Evolutionary conservation across 164 flowering plant species (phyloP).

Genomic region (Warburgia ugandensis): DNA sequence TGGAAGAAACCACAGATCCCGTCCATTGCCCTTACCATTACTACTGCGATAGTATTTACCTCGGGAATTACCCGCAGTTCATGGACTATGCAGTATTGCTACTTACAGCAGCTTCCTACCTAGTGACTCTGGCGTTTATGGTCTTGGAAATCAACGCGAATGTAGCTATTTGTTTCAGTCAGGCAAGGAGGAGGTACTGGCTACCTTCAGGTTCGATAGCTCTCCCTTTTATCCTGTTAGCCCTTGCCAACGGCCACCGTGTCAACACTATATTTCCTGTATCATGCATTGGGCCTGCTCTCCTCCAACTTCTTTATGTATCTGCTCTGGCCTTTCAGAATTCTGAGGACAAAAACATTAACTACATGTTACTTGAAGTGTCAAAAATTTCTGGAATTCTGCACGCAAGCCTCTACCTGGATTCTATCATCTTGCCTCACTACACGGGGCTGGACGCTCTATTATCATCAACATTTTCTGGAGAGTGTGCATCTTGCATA

Average conservation of each 20-base stretch:
- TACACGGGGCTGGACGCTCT: conserved; percentile 50
- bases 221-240: conserved; percentile 35
- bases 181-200: conserved; percentile 20
- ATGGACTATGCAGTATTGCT: conserved; percentile 24
- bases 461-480: conserved; percentile 32
- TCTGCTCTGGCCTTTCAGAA: conserved; percentile 40
- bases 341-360: conserved; percentile 16
- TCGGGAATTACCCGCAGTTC: conserved; percentile 30
- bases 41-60: conserved; percentile 41
- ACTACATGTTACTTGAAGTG: conserved; percentile 27
- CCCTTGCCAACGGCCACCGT: conserved; percentile 38
- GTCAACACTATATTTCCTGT: conserved; percentile 38
- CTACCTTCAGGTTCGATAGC: conserved; percentile 49
- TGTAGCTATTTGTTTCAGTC: conserved; percentile 1
- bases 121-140: conserved; percentile 20
- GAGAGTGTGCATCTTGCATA: conserved; percentile 43
- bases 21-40: conserved; percentile 46
- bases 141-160: conserved; percentile 12
- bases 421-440: conserved; percentile 40
- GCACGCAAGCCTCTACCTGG: conserved; percentile 42
- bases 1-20: conserved; percentile 48
- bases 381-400: conserved; percentile 44
- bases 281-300: conserved; percentile 32
- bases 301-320: conserved; percentile 33
- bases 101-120: conserved; percentile 24